Conservation (phyloP, 1,139 yeast genomes). For the Petasospora rhodanensis region DNA sequence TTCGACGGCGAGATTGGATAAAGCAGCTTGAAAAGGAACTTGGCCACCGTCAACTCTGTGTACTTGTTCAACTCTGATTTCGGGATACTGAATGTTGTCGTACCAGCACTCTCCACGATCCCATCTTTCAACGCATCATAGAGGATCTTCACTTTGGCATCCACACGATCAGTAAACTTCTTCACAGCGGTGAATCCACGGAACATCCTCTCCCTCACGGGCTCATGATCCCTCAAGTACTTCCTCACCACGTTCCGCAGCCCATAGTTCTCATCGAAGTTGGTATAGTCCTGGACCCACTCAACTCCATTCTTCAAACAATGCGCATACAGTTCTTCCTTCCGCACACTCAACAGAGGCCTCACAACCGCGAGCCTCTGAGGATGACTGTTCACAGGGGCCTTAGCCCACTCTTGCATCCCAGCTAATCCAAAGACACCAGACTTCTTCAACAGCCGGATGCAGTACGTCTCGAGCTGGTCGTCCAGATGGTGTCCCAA, state of each 20-base stretch:
- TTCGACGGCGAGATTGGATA: conserved; percentile 23
- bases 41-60: conserved; percentile 20
- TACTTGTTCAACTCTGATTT: conserved; percentile 4
- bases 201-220: conserved; percentile 5
- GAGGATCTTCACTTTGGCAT: conserved; percentile 10
- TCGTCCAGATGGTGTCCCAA: conserved; percentile 72
- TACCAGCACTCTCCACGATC: neutral
- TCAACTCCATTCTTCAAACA: conserved; percentile 37
- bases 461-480: conserved; percentile 64
- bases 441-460: conserved; percentile 51
- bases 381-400: conserved; percentile 23
- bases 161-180: conserved; percentile 10
- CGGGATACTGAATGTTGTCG: conserved; percentile 6
- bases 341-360: conserved; percentile 49
- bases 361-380: conserved; percentile 33
- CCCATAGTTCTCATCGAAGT: conserved; percentile 48
- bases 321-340: conserved; percentile 41
- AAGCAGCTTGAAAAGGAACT: conserved; percentile 19
- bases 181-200: conserved; percentile 12
- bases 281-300: conserved; percentile 74
- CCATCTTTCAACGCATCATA: conserved; percentile 2
- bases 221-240: conserved; percentile 16
- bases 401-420: conserved; percentile 26
- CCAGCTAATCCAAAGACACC: conserved; percentile 55
- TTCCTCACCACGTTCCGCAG: conserved; percentile 46